A percentile compares a stretch with the other conserved stretches of the same genome.
Conservation (phyloP, 129 eudicot genomes). For the Solidago caesia region DNA sequence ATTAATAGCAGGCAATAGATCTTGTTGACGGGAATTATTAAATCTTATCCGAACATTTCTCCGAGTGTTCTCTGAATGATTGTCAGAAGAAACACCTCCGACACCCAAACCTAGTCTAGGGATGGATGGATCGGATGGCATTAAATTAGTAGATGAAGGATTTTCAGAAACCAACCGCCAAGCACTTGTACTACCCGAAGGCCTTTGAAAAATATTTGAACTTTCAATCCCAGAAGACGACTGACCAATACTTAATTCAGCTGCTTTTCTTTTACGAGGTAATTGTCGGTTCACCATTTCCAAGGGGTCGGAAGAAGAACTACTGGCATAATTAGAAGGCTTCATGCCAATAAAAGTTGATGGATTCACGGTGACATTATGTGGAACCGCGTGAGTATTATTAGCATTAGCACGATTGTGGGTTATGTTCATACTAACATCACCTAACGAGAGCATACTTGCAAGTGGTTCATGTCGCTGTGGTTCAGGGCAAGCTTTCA, state of each 20-base stretch:
- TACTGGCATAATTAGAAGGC: slow-evolving; percentile 29
- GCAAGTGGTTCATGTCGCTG: slow-evolving; percentile 39
- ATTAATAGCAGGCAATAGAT: slow-evolving; percentile 30
- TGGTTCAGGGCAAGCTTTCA: slow-evolving; percentile 35
- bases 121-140: slow-evolving; percentile 35
- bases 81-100: slow-evolving; percentile 43
- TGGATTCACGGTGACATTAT: slow-evolving; percentile 39
- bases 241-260: slow-evolving; percentile 60
- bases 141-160: slow-evolving; percentile 7
- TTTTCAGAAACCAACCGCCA: slow-evolving; percentile 32
- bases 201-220: slow-evolving; percentile 14
- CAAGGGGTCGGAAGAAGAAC: slow-evolving; percentile 54
- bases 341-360: slow-evolving; percentile 38
- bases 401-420: slow-evolving; percentile 32
- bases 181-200: not conserved
- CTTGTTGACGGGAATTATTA: slow-evolving; percentile 51
- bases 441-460: slow-evolving; percentile 42
- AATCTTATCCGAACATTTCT: slow-evolving; percentile 66
- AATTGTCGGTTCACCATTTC: slow-evolving; percentile 48
- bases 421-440: slow-evolving; percentile 39
- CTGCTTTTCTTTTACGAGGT: slow-evolving; percentile 70
- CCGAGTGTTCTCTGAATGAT: slow-evolving; percentile 46
- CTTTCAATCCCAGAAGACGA: slow-evolving; percentile 61
- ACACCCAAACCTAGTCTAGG: slow-evolving; percentile 56
- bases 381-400: slow-evolving; percentile 41